Evolutionary conservation across 1,284 basidiomycete genomes (phyloP).

Genomic region (Cerrena zonata): DNA sequence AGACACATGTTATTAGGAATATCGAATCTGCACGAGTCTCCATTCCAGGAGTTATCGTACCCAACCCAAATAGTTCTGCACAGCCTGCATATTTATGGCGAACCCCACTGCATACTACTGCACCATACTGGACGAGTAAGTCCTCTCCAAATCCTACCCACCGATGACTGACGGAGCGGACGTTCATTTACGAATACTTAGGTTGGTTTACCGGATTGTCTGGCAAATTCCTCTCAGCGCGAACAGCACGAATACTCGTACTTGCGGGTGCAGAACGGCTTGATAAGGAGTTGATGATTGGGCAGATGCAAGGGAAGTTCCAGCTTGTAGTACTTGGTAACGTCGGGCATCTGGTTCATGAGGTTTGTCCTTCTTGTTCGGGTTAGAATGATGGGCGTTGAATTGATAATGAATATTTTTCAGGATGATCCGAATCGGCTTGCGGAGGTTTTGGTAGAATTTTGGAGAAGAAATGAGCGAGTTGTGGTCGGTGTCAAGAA

Average conservation of each 20-base stretch:
- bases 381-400: constrained; percentile 5
- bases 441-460: constrained; percentile 78
- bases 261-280: constrained; percentile 90
- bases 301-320: constrained; percentile 98
- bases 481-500: constrained; percentile 72
- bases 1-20: constrained; percentile 77
- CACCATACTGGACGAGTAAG: constrained; percentile 85
- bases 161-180: not conserved
- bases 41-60: constrained; percentile 69
- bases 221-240: constrained; percentile 66
- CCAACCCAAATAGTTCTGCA: constrained; percentile 35
- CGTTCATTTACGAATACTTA: constrained; percentile 25
- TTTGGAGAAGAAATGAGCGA: constrained; percentile 86
- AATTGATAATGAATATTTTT: not conserved
- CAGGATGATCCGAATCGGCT: constrained; percentile 81
- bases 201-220: constrained; percentile 91
- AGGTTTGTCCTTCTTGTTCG: constrained; percentile 44
- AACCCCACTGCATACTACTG: constrained; percentile 78
- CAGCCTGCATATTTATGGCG: constrained; percentile 63
- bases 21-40: constrained; percentile 76
- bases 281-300: constrained; percentile 92
- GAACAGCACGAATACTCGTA: constrained; percentile 80
- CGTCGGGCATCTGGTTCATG: constrained; percentile 91
- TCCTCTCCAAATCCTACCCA: constrained; percentile 9
- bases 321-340: constrained; percentile 83